Percentiles rank a stretch among this genome's conserved stretches.
Conservation (phyloP, 257 asterid species). For the Rhazya stricta region DNA sequence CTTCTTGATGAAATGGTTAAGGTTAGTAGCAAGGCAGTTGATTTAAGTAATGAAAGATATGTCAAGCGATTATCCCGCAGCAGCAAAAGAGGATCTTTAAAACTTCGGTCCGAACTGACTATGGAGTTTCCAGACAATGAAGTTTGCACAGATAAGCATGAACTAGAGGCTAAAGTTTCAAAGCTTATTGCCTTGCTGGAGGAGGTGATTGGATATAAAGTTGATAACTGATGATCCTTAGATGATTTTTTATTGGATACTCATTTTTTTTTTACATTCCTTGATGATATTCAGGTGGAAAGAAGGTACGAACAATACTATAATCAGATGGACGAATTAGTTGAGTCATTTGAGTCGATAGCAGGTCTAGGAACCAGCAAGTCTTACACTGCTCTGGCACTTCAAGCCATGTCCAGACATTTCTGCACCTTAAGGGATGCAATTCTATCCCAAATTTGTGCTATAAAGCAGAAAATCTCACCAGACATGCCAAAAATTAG, state of each 20-base stretch:
- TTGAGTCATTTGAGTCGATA: conserved; percentile 60
- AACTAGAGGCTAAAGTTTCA: conserved; percentile 38
- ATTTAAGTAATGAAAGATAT: conserved; percentile 35
- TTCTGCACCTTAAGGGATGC: conserved; percentile 57
- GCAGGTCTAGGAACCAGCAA: conserved; percentile 74
- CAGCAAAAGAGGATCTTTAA: conserved; percentile 37
- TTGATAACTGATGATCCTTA: background rate
- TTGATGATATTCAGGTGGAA: conserved; percentile 49
- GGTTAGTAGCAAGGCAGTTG: conserved; percentile 41
- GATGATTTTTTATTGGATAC: background rate
- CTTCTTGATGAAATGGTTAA: conserved; percentile 74
- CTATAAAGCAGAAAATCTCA: conserved; percentile 32
- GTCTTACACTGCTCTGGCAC: conserved; percentile 74
- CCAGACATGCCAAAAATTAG: conserved; percentile 57
- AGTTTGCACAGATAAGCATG: conserved; percentile 39
- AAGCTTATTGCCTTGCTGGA: conserved; percentile 66
- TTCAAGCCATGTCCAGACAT: conserved; percentile 88
- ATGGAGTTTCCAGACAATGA: conserved; percentile 48
- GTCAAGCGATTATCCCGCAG: conserved; percentile 38
- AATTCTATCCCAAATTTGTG: conserved; percentile 55
- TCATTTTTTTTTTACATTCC: background rate
- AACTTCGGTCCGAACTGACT: conserved; percentile 46
- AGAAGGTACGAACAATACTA: conserved; percentile 68
- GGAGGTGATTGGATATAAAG: conserved; percentile 40
- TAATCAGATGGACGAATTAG: conserved; percentile 54